Base-by-base conservation (phyloP, 192 early-diverging fungal genomes). In the Piromyces sp. region DNA sequence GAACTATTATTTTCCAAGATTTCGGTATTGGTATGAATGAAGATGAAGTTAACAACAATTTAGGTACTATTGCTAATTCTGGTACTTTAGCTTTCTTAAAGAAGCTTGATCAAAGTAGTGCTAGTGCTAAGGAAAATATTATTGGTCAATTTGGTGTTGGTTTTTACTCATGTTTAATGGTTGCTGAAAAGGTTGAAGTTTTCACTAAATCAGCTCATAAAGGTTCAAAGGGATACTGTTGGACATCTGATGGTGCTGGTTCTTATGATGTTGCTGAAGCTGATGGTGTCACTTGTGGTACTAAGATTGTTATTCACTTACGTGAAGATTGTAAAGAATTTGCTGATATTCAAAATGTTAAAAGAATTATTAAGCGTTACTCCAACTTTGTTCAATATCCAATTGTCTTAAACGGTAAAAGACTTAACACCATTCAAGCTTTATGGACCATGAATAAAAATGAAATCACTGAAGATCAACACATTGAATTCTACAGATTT, bases 401-500 rank as follows among this genome's bases (percentile, higher is more conserved):
- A 13, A 89, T 92, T 82, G 85, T 86, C 78, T 85, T 92, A 81
- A 91, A 91, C 79, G 87, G 83, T 80, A 86, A 84, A 29, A 84
- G 85, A 58, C 86, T 91, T 79, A 92, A 92, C 82, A 90, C 90
- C 30, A 87, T 92, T 26, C 87, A 88, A 79, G 88, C 91, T 26
- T 81, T 92, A 31, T 92, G 91, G 91, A 92, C 88, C 30, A 89
- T 89, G 81, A 85, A 88, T 81, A 89, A 87, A 81, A 92, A 88
- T 83, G 88, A 93, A 3, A 90, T 99, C 79, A 88, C 88, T 16
- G 92, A 91, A 4, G 88, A 89, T 16, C 97, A 99, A 82, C 97
- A 99, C 88, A 86, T 92, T 19, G 90, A 94, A 80, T 99, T 99
- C 86, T 99, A 95, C 88, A 90, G 89, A 80, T 87, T 93, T 15